Evolutionary conservation across 768 basidiomycete species (phyloP).

Genomic region (Tricholoma flavovirens): DNA sequence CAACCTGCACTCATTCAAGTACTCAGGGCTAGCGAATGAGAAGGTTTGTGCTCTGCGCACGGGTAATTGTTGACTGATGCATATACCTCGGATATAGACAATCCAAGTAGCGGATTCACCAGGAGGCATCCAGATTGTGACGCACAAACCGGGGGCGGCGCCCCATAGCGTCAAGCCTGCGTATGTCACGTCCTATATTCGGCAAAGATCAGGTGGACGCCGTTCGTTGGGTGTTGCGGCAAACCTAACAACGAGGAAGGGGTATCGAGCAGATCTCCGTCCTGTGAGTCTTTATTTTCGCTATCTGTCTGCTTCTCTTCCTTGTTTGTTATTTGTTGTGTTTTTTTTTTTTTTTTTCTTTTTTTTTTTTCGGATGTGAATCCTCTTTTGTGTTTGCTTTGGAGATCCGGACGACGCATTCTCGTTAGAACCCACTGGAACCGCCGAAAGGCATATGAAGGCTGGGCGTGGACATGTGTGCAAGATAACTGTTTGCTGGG

Average conservation of each 20-base stretch:
- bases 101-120: constrained; percentile 56
- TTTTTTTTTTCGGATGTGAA: constrained; percentile 2
- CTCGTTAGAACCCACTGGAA: constrained; percentile 93
- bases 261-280: constrained; percentile 76
- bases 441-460: constrained; percentile 60
- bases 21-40: constrained; percentile 81
- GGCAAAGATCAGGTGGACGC: constrained; percentile 65
- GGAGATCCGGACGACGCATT: constrained; percentile 44
- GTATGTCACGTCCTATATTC: constrained; percentile 46
- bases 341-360: no score
- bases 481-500: constrained; percentile 54
- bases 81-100: constrained; percentile 36
- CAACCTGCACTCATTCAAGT: constrained; percentile 89
- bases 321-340: constrained; percentile 7
- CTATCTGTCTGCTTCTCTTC: background rate
- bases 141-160: constrained; percentile 60
- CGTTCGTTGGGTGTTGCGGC: constrained; percentile 64
- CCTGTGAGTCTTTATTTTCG: constrained; percentile 46
- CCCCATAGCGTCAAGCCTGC: constrained; percentile 45
- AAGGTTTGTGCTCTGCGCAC: constrained; percentile 41
- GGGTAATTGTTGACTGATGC: constrained; percentile 1
- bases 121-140: constrained; percentile 52
- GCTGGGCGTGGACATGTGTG: constrained; percentile 94
- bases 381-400: constrained; percentile 11
- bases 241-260: constrained; percentile 47